Evolutionary conservation across 1,139 yeast species (phyloP).

Genomic region (Hyphopichia fennica): DNA sequence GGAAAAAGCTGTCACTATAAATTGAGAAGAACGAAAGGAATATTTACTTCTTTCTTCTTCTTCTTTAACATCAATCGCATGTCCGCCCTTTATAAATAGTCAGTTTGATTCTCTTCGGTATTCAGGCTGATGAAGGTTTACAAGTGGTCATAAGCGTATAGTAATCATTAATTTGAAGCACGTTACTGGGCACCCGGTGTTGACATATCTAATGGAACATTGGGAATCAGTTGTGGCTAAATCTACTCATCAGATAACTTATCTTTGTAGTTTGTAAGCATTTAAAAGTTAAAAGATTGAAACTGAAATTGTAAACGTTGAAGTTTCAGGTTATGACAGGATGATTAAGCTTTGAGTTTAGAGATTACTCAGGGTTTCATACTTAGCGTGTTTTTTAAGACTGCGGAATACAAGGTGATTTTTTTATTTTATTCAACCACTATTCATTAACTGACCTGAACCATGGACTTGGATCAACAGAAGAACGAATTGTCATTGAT

Average conservation of each 20-base stretch:
- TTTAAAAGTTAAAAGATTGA: too few relatives aligned
- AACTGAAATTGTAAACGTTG: too few relatives aligned
- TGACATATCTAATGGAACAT: slow-evolving; percentile 46
- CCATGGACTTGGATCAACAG: slow-evolving; percentile 14
- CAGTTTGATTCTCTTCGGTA: slow-evolving; percentile 15
- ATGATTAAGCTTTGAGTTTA: too few relatives aligned
- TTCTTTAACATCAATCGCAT: slow-evolving; percentile 47
- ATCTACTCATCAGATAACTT: slow-evolving; percentile 14
- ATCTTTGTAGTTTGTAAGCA: too few relatives aligned
- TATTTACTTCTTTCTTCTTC: neutral
- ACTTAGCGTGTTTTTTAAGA: too few relatives aligned
- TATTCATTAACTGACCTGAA: neutral
- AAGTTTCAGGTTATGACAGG: too few relatives aligned
- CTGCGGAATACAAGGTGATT: neutral
- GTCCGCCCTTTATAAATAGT: slow-evolving; percentile 38
- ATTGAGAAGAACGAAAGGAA: neutral
- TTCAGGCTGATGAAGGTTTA: slow-evolving; percentile 20
- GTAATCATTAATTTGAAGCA: slow-evolving; percentile 41
- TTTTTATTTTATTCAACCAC: neutral
- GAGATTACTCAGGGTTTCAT: too few relatives aligned
- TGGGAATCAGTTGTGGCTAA: slow-evolving; percentile 60
- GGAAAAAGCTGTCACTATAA: neutral
- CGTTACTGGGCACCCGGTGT: slow-evolving; percentile 62
- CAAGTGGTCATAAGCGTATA: slow-evolving; percentile 43
- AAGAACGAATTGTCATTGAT: slow-evolving; percentile 25